phyloP scores from a whole-genome alignment of 2,329 filamentous ascomycete species.

The Coleophoma eucalyptorum region DNA sequence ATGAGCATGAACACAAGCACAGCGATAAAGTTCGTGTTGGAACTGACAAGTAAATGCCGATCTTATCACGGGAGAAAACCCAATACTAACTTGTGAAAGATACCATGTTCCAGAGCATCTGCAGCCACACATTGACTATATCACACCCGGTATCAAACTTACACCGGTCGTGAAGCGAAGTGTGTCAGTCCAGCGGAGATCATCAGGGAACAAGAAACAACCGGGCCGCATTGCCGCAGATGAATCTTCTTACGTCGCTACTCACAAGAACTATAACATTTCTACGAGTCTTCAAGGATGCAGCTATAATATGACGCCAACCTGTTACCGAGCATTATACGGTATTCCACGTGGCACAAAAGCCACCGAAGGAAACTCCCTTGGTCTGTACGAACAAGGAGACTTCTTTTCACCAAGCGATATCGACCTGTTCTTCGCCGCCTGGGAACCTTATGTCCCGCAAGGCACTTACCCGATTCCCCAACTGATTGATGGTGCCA shows the following conservation, averaged over 20 bases:
- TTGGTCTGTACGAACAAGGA: conserved; percentile 13
- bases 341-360: conserved; percentile 5
- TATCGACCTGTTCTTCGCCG: conserved; percentile 10
- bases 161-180: conserved; percentile 11
- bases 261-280: neutral
- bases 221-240: neutral
- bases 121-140: conserved; percentile 39
- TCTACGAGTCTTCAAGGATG: conserved; percentile 1
- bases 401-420: conserved; percentile 13
- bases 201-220: neutral
- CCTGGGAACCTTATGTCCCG: conserved; percentile 11
- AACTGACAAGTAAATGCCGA: conserved; percentile 26
- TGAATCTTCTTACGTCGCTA: neutral
- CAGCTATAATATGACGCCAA: conserved; percentile 5
- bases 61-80: neutral
- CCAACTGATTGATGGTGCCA: conserved; percentile 13
- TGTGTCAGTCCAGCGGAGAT: conserved; percentile 7
- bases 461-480: conserved; percentile 13
- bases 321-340: conserved; percentile 2
- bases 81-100: conserved; percentile 4
- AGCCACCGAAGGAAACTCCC: conserved; percentile 8
- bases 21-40: conserved; percentile 23
- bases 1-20: conserved; percentile 27
- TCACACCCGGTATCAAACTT: conserved; percentile 39
- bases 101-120: conserved; percentile 39